phyloP scores from a whole-genome alignment of 2,329 filamentous ascomycete genomes.

The Fusarium phyllophilum region DNA sequence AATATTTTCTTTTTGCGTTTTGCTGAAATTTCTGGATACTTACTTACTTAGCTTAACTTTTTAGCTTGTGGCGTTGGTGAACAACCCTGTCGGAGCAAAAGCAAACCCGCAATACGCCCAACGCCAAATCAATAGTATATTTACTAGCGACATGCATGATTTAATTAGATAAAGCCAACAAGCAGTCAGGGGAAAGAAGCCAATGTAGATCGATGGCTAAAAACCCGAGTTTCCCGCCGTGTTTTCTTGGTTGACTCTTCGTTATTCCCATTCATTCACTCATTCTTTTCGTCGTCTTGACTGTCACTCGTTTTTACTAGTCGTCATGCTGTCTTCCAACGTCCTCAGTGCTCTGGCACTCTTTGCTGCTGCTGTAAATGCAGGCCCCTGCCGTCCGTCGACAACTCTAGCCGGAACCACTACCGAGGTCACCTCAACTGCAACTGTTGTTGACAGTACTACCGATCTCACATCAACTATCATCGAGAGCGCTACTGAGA shows the following conservation, averaged over 20 bases:
- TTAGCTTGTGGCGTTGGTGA: background rate
- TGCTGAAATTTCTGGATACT: too few species aligned
- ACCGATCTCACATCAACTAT: background rate
- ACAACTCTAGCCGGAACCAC: background rate
- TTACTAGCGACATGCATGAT: background rate
- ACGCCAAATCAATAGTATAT: background rate
- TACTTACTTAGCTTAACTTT: background rate
- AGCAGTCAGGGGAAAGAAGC: background rate
- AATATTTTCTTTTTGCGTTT: rapidly evolving
- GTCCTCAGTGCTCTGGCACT: background rate
- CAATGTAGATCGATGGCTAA: background rate
- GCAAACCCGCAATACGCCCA: background rate
- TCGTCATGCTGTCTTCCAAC: background rate
- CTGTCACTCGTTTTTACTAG: background rate
- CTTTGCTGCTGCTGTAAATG: background rate
- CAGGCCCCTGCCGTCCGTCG: background rate
- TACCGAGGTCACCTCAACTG: background rate
- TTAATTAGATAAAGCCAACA: background rate
- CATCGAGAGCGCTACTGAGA: background rate
- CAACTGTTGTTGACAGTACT: background rate
- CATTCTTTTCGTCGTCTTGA: background rate
- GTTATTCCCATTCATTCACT: background rate
- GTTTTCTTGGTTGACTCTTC: background rate
- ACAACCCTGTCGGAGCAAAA: background rate
- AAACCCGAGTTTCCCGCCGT: background rate